Evolutionary conservation across 768 basidiomycete species (phyloP), one percentile per base, ranked within the genome.

Genomic region (Serendipita indica): DNA sequence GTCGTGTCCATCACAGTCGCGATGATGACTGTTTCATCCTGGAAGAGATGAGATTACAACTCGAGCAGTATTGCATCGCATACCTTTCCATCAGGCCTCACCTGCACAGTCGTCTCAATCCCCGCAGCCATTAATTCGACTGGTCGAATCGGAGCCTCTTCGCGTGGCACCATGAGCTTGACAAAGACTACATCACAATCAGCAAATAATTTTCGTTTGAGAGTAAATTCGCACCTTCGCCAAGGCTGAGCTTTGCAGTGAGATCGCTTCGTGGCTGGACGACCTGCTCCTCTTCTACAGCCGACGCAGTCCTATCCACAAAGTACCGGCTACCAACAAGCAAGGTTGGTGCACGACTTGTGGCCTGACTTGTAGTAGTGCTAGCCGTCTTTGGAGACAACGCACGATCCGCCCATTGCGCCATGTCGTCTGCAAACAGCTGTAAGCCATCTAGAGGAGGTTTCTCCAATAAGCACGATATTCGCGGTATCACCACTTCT

Each of bases 261-360:
- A 69, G 1, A 69, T 75, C 66, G 78, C 77, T 39, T 72, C 72
- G 7, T 61, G 6, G 61, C 64, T 30, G 59, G 65, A 45, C 18
- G 59, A 3, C n/a, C 37, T 39, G 39, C 25, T 59, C 45, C 37
- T 49, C 32, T 33, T 32, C 60, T 22, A 54, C 25, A 27, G 20
- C n/a, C 16, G 49, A 54, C n/a, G 49, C 71, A 27, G 68, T 61
- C 16, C 69, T 70, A 62, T 72, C 74, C 33, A 69, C 72, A 61
- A 89, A 88, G 70, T 81, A 92, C 33, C 81, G 79, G 64, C 88
- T 89, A 34, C 87, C 89, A 58, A 90, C 84, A 56, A 90, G 32
- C 16, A 54, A 69, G 65, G 80, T 83, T 30, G 82, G 67, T 67
- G 83, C 79, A 57, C 72, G 72, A 61, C 77, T 80, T 59, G 71